Base-by-base conservation (phyloP, 2,329 filamentous ascomycete genomes). In the Aspergillus ustus region DNA sequence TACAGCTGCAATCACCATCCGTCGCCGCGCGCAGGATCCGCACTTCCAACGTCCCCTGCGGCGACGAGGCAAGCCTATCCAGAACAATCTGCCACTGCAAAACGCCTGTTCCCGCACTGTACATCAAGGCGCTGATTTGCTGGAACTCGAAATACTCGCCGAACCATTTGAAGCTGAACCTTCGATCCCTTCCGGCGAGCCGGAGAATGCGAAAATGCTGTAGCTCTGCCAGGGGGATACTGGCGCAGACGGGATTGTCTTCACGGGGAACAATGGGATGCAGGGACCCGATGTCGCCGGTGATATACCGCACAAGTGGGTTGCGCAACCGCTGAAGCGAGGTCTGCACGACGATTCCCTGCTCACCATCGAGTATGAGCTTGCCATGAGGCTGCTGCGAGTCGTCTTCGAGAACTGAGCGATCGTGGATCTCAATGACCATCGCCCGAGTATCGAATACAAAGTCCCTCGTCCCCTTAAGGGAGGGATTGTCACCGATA, bases 51-150 rank as follows among this genome's bases (percentile, higher is more conserved):
- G 53, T 53, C 2, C 53, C 58, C 53, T 64, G 52, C 5, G 58
- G 57, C 3, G 62, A 63, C 19, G 49, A 60, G 3, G 60, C 53
- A 1, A 49, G 52, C 5, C 57, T 28, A 0, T 49, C 55, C 7
- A 81, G 49, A 2, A 82, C 72, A 1, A 81, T 65, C 60, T 83
- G 80, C 78, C 79, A 82, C 44, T 82, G 76, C 0, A 82, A 55
- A 2, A 82, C 57, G 0, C 73, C 73, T 4, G 61, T 72, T 6
- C 37, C 53, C 2, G 70, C 59, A 0, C 20, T 49, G 9, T 71
- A 65, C 52, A 77, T 67, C 0, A 76, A 11, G 0, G 61, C 45
- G 0, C 66, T 48, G 0, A 82, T 37, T 0, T 62, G 69, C 0
- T 69, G 62, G 25, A 82, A 78, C 1, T 80, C 75, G 15, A 78